These are phyloP conservation scores for Colletotrichum neosansevieriae DNA, from an alignment of 2,329 filamentous ascomycete species.

Conservation along the genomic window DNA sequence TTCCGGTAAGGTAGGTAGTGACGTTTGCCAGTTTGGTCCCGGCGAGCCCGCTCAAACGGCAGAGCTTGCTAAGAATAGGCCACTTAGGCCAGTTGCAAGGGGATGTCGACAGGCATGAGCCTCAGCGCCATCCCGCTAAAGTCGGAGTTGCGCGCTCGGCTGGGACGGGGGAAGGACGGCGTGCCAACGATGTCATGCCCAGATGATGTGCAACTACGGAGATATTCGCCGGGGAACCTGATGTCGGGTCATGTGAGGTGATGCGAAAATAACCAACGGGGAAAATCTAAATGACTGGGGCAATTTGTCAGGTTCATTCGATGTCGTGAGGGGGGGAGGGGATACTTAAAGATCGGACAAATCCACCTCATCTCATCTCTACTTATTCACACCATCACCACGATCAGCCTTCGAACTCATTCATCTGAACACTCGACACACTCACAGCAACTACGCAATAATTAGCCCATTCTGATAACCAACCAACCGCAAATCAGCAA, in stretches of 20 bases:
- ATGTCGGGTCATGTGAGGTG: background rate
- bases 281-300: background rate
- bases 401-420: background rate
- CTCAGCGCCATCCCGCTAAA: constrained; percentile 9
- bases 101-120: constrained; percentile 4
- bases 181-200: constrained; percentile 21
- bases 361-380: background rate
- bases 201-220: constrained; percentile 2
- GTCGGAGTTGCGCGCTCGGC: constrained; percentile 1
- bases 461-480: background rate
- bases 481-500: background rate
- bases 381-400: background rate
- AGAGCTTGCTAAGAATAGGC: constrained; percentile 25
- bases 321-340: background rate
- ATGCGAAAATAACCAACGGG: background rate
- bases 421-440: background rate
- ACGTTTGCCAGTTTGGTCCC: background rate
- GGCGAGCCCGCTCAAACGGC: background rate
- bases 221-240: constrained; percentile 11
- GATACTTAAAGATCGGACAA: constrained; percentile 13
- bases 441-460: no score
- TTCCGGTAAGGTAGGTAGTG: background rate
- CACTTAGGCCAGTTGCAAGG: background rate
- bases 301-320: background rate
- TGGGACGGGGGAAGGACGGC: constrained; percentile 2